phyloP scores from a whole-genome alignment of 2,329 filamentous ascomycete species.

The Dactylellina parvicollis region DNA sequence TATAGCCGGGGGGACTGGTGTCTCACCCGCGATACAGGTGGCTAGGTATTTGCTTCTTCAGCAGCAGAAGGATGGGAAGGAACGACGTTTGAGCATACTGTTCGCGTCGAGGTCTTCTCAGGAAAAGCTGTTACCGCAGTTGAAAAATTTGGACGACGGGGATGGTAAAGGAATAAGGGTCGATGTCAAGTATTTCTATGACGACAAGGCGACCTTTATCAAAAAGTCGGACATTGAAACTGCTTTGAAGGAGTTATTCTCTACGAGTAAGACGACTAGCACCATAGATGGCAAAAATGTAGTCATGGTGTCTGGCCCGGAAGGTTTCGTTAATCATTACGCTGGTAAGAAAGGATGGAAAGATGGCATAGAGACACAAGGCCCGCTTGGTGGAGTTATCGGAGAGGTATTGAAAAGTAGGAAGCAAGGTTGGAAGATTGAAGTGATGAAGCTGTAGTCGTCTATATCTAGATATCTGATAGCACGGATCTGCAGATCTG shows the following conservation, averaged over 20 bases:
- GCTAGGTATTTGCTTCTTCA: slow-evolving; percentile 70
- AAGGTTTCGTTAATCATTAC: slow-evolving; percentile 84
- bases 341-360: slow-evolving; percentile 82
- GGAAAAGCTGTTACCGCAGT: slow-evolving; percentile 63
- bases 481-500: slow-evolving; percentile 23
- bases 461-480: slow-evolving; percentile 56
- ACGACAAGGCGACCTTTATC: slow-evolving; percentile 66
- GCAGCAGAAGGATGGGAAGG: slow-evolving; percentile 56
- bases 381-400: slow-evolving; percentile 75
- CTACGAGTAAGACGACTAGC: slow-evolving; percentile 56
- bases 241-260: slow-evolving; percentile 64
- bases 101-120: slow-evolving; percentile 71
- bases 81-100: slow-evolving; percentile 72
- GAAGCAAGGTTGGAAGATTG: slow-evolving; percentile 35
- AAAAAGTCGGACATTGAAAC: slow-evolving; percentile 79
- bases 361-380: slow-evolving; percentile 77
- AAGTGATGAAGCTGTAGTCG: slow-evolving; percentile 59
- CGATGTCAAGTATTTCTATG: slow-evolving; percentile 66
- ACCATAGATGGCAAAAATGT: slow-evolving; percentile 69
- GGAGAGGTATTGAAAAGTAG: slow-evolving; percentile 68
- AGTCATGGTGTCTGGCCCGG: slow-evolving; percentile 87
- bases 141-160: slow-evolving; percentile 71
- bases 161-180: slow-evolving; percentile 70
- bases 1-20: slow-evolving; percentile 89
- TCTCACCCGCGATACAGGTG: slow-evolving; percentile 87